A percentile compares a stretch with the other conserved stretches of the same genome.
Conservation (phyloP, 1,284 basidiomycete species). For the Mycosarcoma mackinlayi region DNA sequence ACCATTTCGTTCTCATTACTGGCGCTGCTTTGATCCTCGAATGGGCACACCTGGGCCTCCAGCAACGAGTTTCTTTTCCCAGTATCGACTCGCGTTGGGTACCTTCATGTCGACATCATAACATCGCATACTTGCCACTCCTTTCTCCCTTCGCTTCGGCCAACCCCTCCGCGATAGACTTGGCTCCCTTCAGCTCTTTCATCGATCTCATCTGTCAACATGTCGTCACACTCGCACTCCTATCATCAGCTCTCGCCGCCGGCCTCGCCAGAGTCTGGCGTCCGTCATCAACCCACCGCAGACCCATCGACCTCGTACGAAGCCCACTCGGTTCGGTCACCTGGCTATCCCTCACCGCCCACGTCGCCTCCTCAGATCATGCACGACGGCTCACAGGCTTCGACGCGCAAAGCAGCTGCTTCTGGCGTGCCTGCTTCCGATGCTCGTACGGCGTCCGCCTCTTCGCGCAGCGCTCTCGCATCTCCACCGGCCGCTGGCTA, state of each 20-base stretch:
- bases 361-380: conserved; percentile 38
- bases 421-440: conserved; percentile 24
- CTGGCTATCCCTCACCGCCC: conserved; percentile 44
- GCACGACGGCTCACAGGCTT: conserved; percentile 3
- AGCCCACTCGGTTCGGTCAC: conserved; percentile 22
- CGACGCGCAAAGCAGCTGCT: conserved; percentile 11
- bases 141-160: too few relatives aligned
- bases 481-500: conserved; percentile 20
- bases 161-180: too few relatives aligned
- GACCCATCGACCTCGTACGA: conserved; percentile 10
- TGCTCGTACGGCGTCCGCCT: conserved; percentile 25
- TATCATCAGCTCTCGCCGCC: conserved; percentile 40
- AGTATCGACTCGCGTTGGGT: neutral
- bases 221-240: conserved; percentile 23
- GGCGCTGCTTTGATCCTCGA: neutral
- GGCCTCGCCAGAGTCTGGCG: conserved; percentile 32
- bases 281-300: conserved; percentile 14
- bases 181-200: neutral
- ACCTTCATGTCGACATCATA: conserved; percentile 1
- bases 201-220: conserved; percentile 1
- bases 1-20: too few relatives aligned
- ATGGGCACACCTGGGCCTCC: neutral
- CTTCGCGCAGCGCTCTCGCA: conserved; percentile 18
- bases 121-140: neutral
- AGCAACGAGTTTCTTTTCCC: neutral